phyloP scores from a whole-genome alignment of 768 basidiomycete genomes.

The Neoboletus subvelutipes region DNA sequence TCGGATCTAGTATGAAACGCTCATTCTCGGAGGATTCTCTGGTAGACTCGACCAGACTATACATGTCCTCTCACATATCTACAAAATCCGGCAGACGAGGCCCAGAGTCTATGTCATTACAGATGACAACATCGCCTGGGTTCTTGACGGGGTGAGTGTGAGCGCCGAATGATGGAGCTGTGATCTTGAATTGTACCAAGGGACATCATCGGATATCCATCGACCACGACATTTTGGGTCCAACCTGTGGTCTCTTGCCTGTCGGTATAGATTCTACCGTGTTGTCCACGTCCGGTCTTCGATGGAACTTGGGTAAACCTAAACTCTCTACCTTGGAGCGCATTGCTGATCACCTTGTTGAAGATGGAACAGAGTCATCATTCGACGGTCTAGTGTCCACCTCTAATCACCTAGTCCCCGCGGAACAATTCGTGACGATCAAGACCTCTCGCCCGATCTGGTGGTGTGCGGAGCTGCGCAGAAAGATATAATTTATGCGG shows the following conservation, averaged over 20 bases:
- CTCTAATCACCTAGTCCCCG: constrained; percentile 84
- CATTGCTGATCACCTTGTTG: constrained; percentile 5
- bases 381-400: constrained; percentile 89
- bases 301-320: constrained; percentile 83
- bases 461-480: constrained; percentile 81
- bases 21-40: constrained; percentile 85
- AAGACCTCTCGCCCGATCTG: constrained; percentile 81
- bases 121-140: constrained; percentile 92
- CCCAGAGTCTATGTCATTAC: constrained; percentile 72
- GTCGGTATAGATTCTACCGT: constrained; percentile 76
- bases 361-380: constrained; percentile 66
- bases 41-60: constrained; percentile 95
- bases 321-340: neutral
- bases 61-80: constrained; percentile 81
- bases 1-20: constrained; percentile 54
- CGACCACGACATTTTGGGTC: constrained; percentile 71
- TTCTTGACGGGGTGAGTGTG: constrained; percentile 66
- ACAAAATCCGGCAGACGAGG: constrained; percentile 68
- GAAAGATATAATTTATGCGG: neutral
- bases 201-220: constrained; percentile 81
- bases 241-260: constrained; percentile 93
- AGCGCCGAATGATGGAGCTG: neutral
- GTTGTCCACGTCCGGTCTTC: constrained; percentile 79
- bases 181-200: constrained; percentile 38
- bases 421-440: constrained; percentile 62